Evolutionary conservation across 2,329 filamentous ascomycete species (phyloP).

Genomic region (Trichoderma gracile): DNA sequence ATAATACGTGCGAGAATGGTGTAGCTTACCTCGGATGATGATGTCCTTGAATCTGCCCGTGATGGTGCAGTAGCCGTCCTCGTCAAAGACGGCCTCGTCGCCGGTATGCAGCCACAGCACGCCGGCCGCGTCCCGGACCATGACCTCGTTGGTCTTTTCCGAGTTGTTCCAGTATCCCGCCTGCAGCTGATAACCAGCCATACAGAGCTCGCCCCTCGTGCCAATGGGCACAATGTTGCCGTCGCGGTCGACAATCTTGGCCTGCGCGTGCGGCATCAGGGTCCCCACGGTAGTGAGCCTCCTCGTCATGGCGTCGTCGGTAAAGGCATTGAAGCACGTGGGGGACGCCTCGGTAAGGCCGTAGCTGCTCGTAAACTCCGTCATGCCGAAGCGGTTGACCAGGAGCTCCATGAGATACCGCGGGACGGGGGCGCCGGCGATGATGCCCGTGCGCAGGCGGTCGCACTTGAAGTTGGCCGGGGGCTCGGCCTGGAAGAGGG

Average conservation of each 20-base stretch:
- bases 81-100: slow-evolving; percentile 68
- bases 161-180: slow-evolving; percentile 68
- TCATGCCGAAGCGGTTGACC: slow-evolving; percentile 71
- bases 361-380: slow-evolving; percentile 70
- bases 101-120: slow-evolving; percentile 66
- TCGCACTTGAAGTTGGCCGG: slow-evolving; percentile 47
- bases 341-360: slow-evolving; percentile 77
- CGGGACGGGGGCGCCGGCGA: slow-evolving; percentile 76
- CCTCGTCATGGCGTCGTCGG: slow-evolving; percentile 66
- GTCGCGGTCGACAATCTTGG: slow-evolving; percentile 73
- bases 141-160: slow-evolving; percentile 67
- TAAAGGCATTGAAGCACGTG: slow-evolving; percentile 79
- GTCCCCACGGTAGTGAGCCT: slow-evolving; percentile 73
- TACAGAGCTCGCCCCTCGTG: slow-evolving; percentile 70
- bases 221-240: slow-evolving; percentile 68
- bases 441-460: slow-evolving; percentile 71
- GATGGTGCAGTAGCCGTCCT: slow-evolving; percentile 69
- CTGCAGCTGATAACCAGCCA: slow-evolving; percentile 75
- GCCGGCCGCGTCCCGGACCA: slow-evolving; percentile 54
- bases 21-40: slow-evolving; percentile 63
- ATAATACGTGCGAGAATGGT: background rate
- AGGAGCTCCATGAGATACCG: slow-evolving; percentile 72
- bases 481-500: slow-evolving; percentile 53
- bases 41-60: slow-evolving; percentile 79
- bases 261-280: slow-evolving; percentile 71